Evolutionary conservation across 2,329 filamentous ascomycete species (phyloP), one percentile per base, ranked within the genome.

Genomic region (Teratosphaeria nubilosa): DNA sequence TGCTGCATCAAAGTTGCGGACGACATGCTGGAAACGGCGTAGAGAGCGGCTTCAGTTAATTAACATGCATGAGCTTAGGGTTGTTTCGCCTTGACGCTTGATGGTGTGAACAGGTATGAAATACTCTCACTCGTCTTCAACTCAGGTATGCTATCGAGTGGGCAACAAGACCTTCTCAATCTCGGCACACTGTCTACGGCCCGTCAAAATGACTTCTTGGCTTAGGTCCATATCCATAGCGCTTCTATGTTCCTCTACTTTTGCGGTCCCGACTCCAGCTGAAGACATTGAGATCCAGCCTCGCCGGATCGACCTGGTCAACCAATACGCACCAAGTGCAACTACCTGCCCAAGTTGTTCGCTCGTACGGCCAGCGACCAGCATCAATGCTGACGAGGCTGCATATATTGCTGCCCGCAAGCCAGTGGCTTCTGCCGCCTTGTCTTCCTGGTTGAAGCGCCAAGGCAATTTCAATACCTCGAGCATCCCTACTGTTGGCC

Each of bases 401-500:
- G 60, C 59, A n/a, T 78, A 76, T 57, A 64, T 76, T 58, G 62
- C 68, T 4, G 63, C 68, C 5, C 71, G 76, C 32, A 74, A 75
- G 56, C 61, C 66, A 5, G 68, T 71, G 10, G 76, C 76, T 4
- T 71, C 75, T 64, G 62, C 59, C 14, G 68, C 68, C 30, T 69
- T 78, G 22, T 67, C 68, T 48, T 58, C 69, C 37, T 78, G 75
- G 75, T 64, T 77, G 51, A 59, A 66, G 53, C 73, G 69, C 59
- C 71, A 70, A 22, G 69, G 73, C 1, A 63, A 57, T 9, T 76
- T 75, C 65, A 65, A 59, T 34, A 74, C 68, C 16, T 59, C 59
- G 16, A 67, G 69, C n/a, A 66, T 76, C 11, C 77, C 77, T 5
- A 69, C 69, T 2, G 66, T 79, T 54, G 76, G 70, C 27, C 65